Conservation (phyloP, 106 monocot species). For the Dendrobium officinale region DNA sequence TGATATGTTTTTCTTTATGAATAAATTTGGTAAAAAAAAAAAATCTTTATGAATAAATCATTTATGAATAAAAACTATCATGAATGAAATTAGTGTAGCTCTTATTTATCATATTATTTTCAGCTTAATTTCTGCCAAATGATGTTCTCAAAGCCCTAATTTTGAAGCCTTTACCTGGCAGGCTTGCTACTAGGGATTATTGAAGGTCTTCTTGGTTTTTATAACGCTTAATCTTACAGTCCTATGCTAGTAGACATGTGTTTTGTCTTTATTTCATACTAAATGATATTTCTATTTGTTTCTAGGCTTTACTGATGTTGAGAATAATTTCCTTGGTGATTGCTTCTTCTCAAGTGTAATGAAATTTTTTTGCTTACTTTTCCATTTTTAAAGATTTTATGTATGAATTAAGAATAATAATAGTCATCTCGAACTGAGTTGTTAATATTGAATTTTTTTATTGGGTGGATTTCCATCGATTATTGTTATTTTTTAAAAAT, state of each 20-base stretch:
- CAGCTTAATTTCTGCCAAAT: background rate
- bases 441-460: no score
- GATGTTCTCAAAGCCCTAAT: background rate
- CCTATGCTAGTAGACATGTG: background rate
- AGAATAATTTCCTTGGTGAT: conserved; percentile 69
- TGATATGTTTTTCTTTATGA: no score
- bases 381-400: no score
- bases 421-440: no score
- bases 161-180: background rate
- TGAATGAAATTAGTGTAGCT: background rate
- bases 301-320: conserved; percentile 56
- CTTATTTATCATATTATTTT: background rate
- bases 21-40: no score
- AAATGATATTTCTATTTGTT: conserved; percentile 74
- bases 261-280: conserved; percentile 26
- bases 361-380: background rate
- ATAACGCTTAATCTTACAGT: background rate
- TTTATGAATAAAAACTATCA: background rate
- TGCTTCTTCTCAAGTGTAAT: background rate
- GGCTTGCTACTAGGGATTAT: background rate
- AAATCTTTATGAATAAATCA: no score
- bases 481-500: no score
- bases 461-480: no score
- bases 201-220: background rate
- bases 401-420: no score